Evolutionary conservation across 1,284 basidiomycete genomes (phyloP).

Genomic region (Apiotrichum laibachii): DNA sequence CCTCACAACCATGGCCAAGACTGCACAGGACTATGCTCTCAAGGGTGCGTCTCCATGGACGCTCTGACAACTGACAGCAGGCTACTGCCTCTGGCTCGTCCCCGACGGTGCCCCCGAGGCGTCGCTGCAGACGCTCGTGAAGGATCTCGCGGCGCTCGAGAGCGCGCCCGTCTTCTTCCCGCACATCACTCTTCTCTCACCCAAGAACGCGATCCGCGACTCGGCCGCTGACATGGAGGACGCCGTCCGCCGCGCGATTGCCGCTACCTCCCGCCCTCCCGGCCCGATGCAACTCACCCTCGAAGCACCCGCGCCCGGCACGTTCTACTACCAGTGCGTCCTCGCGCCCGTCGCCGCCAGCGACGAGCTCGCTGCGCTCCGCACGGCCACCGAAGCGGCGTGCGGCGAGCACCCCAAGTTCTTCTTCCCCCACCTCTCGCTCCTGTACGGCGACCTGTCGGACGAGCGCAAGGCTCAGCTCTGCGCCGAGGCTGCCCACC

Average conservation of each 20-base stretch:
- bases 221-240: background rate
- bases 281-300: slow-evolving; percentile 8
- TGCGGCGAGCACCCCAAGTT: slow-evolving; percentile 8
- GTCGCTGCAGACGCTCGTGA: slow-evolving; percentile 19
- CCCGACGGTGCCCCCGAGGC: slow-evolving; percentile 6
- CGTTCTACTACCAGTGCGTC: slow-evolving; percentile 39
- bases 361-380: slow-evolving; percentile 21
- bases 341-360: slow-evolving; percentile 30
- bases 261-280: background rate
- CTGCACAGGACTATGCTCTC: slow-evolving; percentile 9
- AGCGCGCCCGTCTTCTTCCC: slow-evolving; percentile 31
- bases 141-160: slow-evolving; percentile 14
- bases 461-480: slow-evolving; percentile 25
- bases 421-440: slow-evolving; percentile 42
- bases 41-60: background rate
- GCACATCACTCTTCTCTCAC: slow-evolving; percentile 37
- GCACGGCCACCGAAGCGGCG: slow-evolving; percentile 5
- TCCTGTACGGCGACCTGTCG: slow-evolving; percentile 36
- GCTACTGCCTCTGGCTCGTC: slow-evolving; percentile 28
- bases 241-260: slow-evolving; percentile 4
- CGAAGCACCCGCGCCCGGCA: background rate
- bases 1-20: slow-evolving; percentile 1
- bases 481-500: slow-evolving; percentile 14
- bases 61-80: slow-evolving; percentile 11
- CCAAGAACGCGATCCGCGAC: slow-evolving; percentile 12